Base-by-base conservation (phyloP, 2,329 filamentous ascomycete genomes). In the Colletotrichum tanaceti region DNA sequence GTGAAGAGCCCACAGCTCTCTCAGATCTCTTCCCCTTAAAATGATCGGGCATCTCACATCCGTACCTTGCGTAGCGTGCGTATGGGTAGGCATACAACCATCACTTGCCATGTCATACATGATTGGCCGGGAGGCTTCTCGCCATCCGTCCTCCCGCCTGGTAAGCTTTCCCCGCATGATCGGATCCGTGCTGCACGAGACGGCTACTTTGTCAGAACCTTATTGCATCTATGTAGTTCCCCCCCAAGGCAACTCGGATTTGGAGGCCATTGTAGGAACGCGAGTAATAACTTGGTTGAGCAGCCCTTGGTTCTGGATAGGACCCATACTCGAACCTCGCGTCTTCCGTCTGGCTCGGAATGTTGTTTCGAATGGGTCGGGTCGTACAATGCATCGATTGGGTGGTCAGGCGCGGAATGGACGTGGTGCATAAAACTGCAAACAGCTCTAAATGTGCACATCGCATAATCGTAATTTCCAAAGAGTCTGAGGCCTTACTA, bases 171-270 rank as follows among this genome's bases (percentile, higher is more conserved):
- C 59, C 65, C 65, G 60, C 65, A 64, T 38, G 53, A 28, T 39
- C 28, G 14, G 18, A 11, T 11, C 35, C 6, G 39, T 67, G 65
- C 65, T 58, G 46, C 60, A 32, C 22, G n/a, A 10, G 22, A n/a
- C 28, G 20, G 43, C 20, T 22, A 41, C 47, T 44, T 11, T 58
- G 60, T 68, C 65, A 68, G 65, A 58, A 68, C 65, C 60, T 68
- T 68, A 64, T 47, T 22, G 28, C 4, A 50, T 35, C 59, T n/a
- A 4, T n/a, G 14, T 43, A n/a, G n/a, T 41, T 28, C 38, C 11
- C 10, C 28, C 32, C 52, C 28, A 20, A 18, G 1, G 22, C 50
- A 24, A 58, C 14, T 28, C 2, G 32, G 7, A 20, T 38, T 28
- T 7, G 28, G 28, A 58, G 7, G 16, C 16, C n/a, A n/a, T 47